Base-by-base conservation (phyloP, 345 rosid species). In the Brassica incana region DNA sequence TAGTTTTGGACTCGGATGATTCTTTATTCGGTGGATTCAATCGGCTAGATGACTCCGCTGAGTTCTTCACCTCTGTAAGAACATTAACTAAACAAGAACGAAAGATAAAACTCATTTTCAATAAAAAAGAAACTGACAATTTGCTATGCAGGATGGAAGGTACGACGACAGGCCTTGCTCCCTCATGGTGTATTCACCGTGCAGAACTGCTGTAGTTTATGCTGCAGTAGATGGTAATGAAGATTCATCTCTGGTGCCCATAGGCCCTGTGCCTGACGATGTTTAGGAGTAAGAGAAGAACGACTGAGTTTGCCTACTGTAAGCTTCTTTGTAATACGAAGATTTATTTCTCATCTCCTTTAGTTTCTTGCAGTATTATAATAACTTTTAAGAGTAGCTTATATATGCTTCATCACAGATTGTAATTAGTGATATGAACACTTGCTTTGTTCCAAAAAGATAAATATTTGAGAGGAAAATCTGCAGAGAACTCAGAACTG, bases 201-300 rank as follows among this genome's bases (percentile, higher is more conserved):
- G 86, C 74, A 89, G 97, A 84, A 90, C 97, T 0, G 97, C 95
- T 27, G 94, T 89, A 64, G 97, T 95, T 15, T 95, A 92, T 50
- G 97, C 92, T 27, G 80, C 90, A 52, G 91, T 84, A 66, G 89
- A 92, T 45, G 83, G 79, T 75, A 82, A 85, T 29, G 79, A 80
- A 27, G 50, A 30, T 36, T 74, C 83, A 27, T 35, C 79, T 54
- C 52, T 33, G 4, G 59, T 69, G 12, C 72, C 83, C 54, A 54
- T 69, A 62, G 8, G 79, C 75, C 75, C 74, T 6, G 6, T 74
- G 14, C 68, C 79, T 2, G 79, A 80, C 32, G 79, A 69, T 70
- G 61, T 75, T 8, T 80, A 80, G 62, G 30, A 54, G 62, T 38
- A 30, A 69, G 29, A 74, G 8, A 52, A 27, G 50, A 56, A 43